Conservation (phyloP, 176 grass and related monocot species). For the Aegilops umbellulata region DNA sequence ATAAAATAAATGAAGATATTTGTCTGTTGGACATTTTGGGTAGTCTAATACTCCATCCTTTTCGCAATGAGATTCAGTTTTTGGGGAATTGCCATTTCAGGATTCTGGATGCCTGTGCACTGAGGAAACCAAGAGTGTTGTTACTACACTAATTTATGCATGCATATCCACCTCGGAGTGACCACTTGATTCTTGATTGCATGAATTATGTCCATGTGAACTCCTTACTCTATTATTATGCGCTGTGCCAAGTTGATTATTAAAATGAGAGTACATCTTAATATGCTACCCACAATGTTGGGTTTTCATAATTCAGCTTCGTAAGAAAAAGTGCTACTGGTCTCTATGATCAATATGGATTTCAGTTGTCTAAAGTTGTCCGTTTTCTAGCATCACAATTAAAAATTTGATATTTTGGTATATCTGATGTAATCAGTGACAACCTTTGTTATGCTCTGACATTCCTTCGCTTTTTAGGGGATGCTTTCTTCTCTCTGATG, state of each 20-base stretch:
- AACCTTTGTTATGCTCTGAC: neutral
- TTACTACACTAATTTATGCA: neutral
- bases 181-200: neutral
- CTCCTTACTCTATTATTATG: neutral
- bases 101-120: neutral
- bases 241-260: neutral
- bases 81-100: neutral
- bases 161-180: neutral
- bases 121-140: neutral
- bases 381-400: neutral
- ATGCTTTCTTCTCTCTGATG: neutral
- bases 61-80: neutral
- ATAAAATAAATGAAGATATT: no score
- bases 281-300: neutral
- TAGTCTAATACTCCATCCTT: no score
- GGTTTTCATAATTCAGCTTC: neutral
- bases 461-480: slow-evolving; percentile 17
- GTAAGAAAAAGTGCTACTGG: neutral
- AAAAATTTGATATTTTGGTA: neutral
- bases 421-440: neutral
- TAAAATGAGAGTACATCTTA: neutral
- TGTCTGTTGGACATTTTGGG: no score
- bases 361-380: neutral
- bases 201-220: neutral
- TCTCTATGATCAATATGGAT: neutral